phyloP scores from a whole-genome alignment of 108 stramenopile species.

The Skeletonema grethae region DNA sequence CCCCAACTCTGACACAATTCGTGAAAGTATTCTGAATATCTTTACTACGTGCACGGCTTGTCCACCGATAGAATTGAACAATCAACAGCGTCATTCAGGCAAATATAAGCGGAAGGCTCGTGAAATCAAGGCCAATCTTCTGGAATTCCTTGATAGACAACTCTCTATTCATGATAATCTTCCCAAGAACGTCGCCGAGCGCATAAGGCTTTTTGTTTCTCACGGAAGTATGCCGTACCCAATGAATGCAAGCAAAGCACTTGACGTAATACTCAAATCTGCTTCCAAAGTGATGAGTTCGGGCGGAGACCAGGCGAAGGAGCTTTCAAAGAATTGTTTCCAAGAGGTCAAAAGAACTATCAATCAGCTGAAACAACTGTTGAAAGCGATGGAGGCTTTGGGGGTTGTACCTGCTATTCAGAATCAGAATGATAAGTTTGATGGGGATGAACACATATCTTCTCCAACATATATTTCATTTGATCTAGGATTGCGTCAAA shows the following conservation, averaged over 20 bases:
- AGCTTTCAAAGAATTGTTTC: constrained; percentile 44
- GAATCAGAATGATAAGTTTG: constrained; percentile 8
- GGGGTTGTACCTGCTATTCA: constrained; percentile 39
- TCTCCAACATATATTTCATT: constrained; percentile 66
- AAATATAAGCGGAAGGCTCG: constrained; percentile 37
- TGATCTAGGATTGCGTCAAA: constrained; percentile 77
- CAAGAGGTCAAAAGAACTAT: constrained; percentile 57
- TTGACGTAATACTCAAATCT: constrained; percentile 48
- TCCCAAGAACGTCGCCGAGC: constrained; percentile 40
- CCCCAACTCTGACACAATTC: constrained; percentile 51
- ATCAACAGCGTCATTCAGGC: constrained; percentile 21
- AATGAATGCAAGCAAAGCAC: constrained; percentile 52
- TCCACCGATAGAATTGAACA: constrained; percentile 41
- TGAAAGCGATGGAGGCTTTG: constrained; percentile 52
- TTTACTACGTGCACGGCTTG: constrained; percentile 65
- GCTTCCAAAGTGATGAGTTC: constrained; percentile 30
- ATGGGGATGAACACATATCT: constrained; percentile 18
- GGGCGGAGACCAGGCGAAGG: constrained; percentile 15
- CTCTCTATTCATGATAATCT: constrained; percentile 50
- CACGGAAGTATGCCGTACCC: constrained; percentile 61
- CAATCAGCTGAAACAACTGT: constrained; percentile 47
- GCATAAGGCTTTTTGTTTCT: constrained; percentile 55
- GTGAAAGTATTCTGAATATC: constrained; percentile 53
- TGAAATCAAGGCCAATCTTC: constrained; percentile 35
- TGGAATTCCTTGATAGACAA: constrained; percentile 39